A percentile compares a stretch with the other conserved stretches of the same genome.
Conservation (phyloP, 352 stramenopile species). For the Aphanomyces cochlioides region DNA sequence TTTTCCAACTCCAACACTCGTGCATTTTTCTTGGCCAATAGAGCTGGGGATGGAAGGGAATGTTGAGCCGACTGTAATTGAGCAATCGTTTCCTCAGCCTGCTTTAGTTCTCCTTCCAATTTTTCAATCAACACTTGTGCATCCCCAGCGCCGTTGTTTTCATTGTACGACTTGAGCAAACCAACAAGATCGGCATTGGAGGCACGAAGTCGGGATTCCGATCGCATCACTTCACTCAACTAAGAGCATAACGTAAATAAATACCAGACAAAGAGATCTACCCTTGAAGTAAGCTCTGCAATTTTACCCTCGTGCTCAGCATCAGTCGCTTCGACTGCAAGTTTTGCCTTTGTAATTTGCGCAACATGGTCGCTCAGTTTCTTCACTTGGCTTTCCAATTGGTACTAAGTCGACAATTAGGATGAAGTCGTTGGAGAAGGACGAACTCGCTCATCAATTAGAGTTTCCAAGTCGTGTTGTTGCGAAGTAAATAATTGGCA, state of each 20-base stretch:
- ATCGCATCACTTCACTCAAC: not conserved
- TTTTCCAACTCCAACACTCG: conserved; percentile 53
- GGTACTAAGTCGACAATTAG: conserved; percentile 22
- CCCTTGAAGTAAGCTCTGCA: not conserved
- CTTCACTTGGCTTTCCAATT: conserved; percentile 50
- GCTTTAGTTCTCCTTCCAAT: conserved; percentile 47
- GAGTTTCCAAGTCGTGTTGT: conserved; percentile 57
- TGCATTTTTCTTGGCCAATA: conserved; percentile 44
- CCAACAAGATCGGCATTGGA: conserved; percentile 58
- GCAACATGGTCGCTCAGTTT: conserved; percentile 46
- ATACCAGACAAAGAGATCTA: not conserved
- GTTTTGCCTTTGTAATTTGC: conserved; percentile 38
- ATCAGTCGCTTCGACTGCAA: conserved; percentile 47
- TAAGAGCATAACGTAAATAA: not conserved
- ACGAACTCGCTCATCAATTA: conserved; percentile 49
- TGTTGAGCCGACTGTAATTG: conserved; percentile 41
- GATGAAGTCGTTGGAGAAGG: not conserved
- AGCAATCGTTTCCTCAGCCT: conserved; percentile 49
- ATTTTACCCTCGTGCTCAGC: no score
- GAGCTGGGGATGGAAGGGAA: conserved; percentile 40
- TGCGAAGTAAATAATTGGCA: conserved; percentile 52
- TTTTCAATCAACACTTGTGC: conserved; percentile 37
- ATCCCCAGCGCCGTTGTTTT: conserved; percentile 42
- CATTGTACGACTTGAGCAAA: conserved; percentile 62
- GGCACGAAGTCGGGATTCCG: conserved; percentile 42